A percentile compares a stretch with the other conserved stretches of the same genome.
phyloP scores from a whole-genome alignment of 257 asterid genomes.

The Perilla frutescens region DNA sequence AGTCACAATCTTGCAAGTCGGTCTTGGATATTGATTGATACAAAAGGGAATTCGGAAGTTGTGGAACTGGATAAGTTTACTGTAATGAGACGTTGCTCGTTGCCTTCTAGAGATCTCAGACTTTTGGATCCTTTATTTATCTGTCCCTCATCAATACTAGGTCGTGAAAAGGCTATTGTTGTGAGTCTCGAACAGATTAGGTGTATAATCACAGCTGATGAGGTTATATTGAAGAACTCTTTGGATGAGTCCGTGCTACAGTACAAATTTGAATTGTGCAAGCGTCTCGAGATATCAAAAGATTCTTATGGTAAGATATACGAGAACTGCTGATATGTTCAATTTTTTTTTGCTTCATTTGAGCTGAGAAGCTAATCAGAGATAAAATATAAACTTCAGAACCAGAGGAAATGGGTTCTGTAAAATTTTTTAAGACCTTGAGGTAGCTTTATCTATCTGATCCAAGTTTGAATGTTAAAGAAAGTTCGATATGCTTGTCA shows the following conservation, averaged over 20 bases:
- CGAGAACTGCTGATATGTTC: constrained; percentile 20
- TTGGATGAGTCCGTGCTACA: constrained; percentile 81
- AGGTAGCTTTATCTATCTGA: constrained; percentile 8
- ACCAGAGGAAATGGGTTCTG: background rate
- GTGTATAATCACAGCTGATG: constrained; percentile 96
- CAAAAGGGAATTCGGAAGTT: constrained; percentile 70
- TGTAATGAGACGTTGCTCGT: constrained; percentile 85
- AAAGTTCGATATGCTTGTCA: background rate
- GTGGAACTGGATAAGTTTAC: constrained; percentile 88
- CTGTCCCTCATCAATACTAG: constrained; percentile 87
- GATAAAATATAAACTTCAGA: background rate
- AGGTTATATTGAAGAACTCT: constrained; percentile 93
- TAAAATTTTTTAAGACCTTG: background rate
- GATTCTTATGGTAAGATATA: constrained; percentile 75
- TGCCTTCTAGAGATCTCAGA: constrained; percentile 98
- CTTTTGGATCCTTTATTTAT: constrained; percentile 96
- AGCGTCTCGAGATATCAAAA: constrained; percentile 80
- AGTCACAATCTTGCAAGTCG: constrained; percentile 85
- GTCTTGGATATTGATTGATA: constrained; percentile 92
- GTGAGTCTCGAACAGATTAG: constrained; percentile 95
- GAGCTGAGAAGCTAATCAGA: constrained; percentile 3
- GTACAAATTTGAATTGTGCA: constrained; percentile 83
- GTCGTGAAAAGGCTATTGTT: constrained; percentile 98
- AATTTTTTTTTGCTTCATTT: background rate
- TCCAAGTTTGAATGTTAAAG: background rate